phyloP scores from a whole-genome alignment of 2,329 filamentous ascomycete genomes.

The Clonostachys sp. region DNA sequence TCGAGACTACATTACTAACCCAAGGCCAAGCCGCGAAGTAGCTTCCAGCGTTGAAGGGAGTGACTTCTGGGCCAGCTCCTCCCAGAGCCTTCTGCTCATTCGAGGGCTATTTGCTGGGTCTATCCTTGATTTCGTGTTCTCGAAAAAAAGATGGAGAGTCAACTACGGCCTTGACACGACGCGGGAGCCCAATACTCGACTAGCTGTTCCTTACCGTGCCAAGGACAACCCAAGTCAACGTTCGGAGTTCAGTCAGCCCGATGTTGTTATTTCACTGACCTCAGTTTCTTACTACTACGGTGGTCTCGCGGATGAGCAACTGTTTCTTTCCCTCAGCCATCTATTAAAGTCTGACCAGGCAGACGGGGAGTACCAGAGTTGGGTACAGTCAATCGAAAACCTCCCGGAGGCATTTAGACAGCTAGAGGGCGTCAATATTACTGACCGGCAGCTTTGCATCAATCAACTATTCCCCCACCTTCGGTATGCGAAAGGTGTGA shows the following conservation, averaged over 20 bases:
- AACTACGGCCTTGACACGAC: constrained; percentile 53
- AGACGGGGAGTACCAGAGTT: constrained; percentile 47
- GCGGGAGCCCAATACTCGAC: constrained; percentile 36
- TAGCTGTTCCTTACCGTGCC: constrained; percentile 63
- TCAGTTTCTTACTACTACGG: constrained; percentile 64
- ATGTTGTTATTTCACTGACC: constrained; percentile 62
- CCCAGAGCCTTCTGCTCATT: constrained; percentile 37
- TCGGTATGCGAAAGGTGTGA: constrained; percentile 38
- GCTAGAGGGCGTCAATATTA: constrained; percentile 54
- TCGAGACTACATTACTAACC: not conserved
- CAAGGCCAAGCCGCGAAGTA: not conserved
- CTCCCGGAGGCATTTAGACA: constrained; percentile 41
- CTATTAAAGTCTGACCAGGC: constrained; percentile 53
- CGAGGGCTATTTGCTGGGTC: constrained; percentile 58
- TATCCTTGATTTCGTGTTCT: constrained; percentile 53
- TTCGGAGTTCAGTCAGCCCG: constrained; percentile 64
- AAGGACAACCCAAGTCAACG: constrained; percentile 60
- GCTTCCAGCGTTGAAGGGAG: not conserved
- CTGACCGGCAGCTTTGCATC: constrained; percentile 45
- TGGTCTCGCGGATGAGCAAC: constrained; percentile 44
- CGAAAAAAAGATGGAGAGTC: constrained; percentile 61
- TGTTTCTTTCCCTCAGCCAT: constrained; percentile 41
- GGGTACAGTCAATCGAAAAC: constrained; percentile 28
- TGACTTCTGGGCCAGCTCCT: constrained; percentile 1
- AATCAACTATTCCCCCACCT: constrained; percentile 43